Conservation (phyloP, 2,329 filamentous ascomycete species). For the Aspergillus sp. region DNA sequence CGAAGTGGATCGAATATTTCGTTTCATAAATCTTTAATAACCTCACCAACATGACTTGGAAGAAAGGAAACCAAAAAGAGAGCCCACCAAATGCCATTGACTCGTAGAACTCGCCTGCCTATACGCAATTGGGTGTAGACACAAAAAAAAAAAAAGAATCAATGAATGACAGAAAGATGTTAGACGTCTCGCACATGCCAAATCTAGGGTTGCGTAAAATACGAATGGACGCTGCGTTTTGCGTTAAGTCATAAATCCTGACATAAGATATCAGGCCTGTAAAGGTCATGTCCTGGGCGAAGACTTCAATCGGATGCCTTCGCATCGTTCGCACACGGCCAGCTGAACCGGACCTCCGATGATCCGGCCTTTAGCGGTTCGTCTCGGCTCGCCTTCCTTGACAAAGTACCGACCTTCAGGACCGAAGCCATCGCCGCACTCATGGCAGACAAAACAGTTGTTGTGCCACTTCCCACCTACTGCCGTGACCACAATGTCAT, state of each 20-base stretch:
- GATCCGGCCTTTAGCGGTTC: slow-evolving; percentile 47
- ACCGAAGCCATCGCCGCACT: slow-evolving; percentile 60
- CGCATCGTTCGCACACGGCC: slow-evolving; percentile 63
- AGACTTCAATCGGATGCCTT: slow-evolving; percentile 62
- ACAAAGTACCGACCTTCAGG: slow-evolving; percentile 64
- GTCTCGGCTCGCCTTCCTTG: slow-evolving; percentile 51
- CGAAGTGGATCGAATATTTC: not conserved
- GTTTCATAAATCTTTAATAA: not conserved
- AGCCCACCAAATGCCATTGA: not conserved
- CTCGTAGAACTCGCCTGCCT: not conserved
- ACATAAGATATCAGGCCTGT: not conserved
- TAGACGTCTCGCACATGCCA: not conserved
- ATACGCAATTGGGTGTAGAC: not conserved
- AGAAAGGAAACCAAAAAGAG: not conserved
- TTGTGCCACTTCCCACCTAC: slow-evolving; percentile 93
- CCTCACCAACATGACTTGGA: not conserved
- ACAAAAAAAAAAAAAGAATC: not conserved
- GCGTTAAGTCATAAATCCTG: not conserved
- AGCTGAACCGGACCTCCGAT: slow-evolving; percentile 53
- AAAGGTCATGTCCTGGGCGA: slow-evolving; percentile 28
- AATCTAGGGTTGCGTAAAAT: not conserved
- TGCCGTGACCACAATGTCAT: slow-evolving; percentile 85
- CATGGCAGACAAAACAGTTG: slow-evolving; percentile 81
- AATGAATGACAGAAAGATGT: not conserved
- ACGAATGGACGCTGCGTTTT: not conserved